Conservation (phyloP, 768 basidiomycete genomes). For the Cystobasidium onofrii region DNA sequence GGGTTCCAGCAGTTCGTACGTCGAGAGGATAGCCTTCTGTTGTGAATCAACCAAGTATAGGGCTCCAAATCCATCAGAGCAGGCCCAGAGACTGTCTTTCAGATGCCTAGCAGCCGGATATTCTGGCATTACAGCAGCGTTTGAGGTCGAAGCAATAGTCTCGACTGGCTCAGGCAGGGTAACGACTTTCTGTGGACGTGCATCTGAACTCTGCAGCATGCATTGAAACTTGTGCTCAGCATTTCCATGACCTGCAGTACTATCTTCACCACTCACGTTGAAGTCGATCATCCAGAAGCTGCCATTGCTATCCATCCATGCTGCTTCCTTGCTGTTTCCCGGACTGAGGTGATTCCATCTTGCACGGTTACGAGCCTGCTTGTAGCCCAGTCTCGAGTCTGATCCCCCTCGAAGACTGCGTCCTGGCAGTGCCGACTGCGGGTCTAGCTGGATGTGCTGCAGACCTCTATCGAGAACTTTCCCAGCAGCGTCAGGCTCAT, state of each 20-base stretch:
- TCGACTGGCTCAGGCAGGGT: slow-evolving; percentile 25
- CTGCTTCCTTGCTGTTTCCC: slow-evolving; percentile 14
- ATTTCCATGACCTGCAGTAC: background rate
- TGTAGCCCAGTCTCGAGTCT: slow-evolving; percentile 31
- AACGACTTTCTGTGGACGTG: background rate
- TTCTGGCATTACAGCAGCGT: slow-evolving; percentile 18
- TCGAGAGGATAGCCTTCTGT: background rate
- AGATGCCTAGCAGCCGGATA: slow-evolving; percentile 33
- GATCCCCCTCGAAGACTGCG: slow-evolving; percentile 6
- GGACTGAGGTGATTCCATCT: slow-evolving; percentile 35
- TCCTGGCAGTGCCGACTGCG: background rate
- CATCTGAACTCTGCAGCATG: background rate
- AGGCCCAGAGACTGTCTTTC: background rate
- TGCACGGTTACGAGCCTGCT: slow-evolving; percentile 33
- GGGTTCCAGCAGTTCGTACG: background rate
- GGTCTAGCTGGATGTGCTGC: slow-evolving; percentile 10
- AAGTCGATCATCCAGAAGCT: slow-evolving; percentile 29
- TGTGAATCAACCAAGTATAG: slow-evolving; percentile 31
- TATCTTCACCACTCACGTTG: background rate
- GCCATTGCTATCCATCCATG: slow-evolving; percentile 34
- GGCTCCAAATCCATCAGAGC: slow-evolving; percentile 28
- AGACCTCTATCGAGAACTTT: background rate
- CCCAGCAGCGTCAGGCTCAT: background rate
- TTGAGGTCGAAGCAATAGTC: slow-evolving; percentile 18
- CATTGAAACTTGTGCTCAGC: background rate